phyloP scores from a whole-genome alignment of 148 eudicot genomes.

The Linanthus parryae region DNA sequence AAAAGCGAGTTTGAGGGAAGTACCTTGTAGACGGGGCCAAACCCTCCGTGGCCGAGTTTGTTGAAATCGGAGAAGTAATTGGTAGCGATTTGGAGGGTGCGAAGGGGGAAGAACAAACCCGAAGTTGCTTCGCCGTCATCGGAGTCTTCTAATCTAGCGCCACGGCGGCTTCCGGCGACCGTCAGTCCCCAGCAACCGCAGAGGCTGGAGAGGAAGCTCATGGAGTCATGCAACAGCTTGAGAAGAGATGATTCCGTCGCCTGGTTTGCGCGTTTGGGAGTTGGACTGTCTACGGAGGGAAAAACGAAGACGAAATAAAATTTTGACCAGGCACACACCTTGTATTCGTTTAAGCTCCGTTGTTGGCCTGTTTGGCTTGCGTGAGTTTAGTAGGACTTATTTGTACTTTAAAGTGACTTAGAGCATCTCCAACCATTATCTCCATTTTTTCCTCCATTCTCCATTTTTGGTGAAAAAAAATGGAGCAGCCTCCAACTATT shows the following conservation, averaged over 20 bases:
- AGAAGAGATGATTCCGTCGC: neutral
- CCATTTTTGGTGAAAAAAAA: no score
- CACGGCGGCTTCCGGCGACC: neutral
- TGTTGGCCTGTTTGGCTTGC: no score
- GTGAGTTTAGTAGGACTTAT: no score
- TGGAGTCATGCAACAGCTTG: conserved; percentile 4
- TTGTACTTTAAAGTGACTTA: no score
- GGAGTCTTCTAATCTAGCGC: neutral
- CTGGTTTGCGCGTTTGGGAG: neutral
- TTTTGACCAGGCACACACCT: neutral
- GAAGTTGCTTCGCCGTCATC: conserved; percentile 13
- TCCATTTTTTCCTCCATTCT: no score
- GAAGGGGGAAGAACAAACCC: conserved; percentile 34
- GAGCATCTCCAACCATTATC: no score
- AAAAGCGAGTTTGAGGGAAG: neutral
- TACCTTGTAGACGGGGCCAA: conserved; percentile 68
- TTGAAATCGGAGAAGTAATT: conserved; percentile 48
- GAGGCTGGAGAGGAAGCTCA: conserved; percentile 12
- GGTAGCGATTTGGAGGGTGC: conserved; percentile 43
- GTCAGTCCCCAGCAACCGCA: conserved; percentile 19
- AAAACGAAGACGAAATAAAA: neutral
- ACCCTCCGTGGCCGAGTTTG: conserved; percentile 53
- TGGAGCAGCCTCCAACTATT: no score
- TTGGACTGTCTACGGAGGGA: neutral
- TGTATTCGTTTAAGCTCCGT: neutral